Conservation (phyloP, 1,284 basidiomycete species). For the Porphyrellus sp. region DNA sequence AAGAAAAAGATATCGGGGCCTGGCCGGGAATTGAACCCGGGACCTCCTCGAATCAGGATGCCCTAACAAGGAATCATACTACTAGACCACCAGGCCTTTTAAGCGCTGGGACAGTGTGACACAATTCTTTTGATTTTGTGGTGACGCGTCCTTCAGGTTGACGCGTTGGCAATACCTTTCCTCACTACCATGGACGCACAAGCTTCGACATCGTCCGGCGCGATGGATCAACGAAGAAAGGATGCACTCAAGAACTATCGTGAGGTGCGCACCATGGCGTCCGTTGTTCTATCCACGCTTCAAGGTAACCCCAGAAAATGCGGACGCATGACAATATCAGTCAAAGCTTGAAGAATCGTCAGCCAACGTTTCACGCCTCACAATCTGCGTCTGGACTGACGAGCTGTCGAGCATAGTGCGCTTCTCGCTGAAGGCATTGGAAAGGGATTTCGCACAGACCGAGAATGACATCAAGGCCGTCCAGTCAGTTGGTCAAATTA, state of each 20-base stretch:
- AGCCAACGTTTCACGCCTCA: conserved; percentile 31
- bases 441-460: conserved; percentile 90
- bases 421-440: conserved; percentile 83
- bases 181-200: conserved; percentile 45
- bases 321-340: conserved; percentile 80
- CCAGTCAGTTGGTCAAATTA: conserved; percentile 98
- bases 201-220: conserved; percentile 53
- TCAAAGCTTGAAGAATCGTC: conserved; percentile 84
- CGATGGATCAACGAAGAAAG: conserved; percentile 58
- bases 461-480: conserved; percentile 99
- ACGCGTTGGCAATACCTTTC: conserved; percentile 8
- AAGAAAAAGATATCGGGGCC: conserved; percentile 43
- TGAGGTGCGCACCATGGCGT: conserved; percentile 42
- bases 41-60: conserved; percentile 64
- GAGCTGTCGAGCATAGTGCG: conserved; percentile 49
- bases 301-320: conserved; percentile 71
- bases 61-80: conserved; percentile 56
- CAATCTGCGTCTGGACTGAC: conserved; percentile 4
- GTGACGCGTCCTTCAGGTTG: conserved; percentile 34
- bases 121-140: not conserved
- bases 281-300: conserved; percentile 1
- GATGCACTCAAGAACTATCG: conserved; percentile 68
- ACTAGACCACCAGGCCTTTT: conserved; percentile 48
- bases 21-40: conserved; percentile 84
- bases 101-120: not conserved